Evolutionary conservation across 1,284 basidiomycete species (phyloP).

Genomic region (Pascua sp.): DNA sequence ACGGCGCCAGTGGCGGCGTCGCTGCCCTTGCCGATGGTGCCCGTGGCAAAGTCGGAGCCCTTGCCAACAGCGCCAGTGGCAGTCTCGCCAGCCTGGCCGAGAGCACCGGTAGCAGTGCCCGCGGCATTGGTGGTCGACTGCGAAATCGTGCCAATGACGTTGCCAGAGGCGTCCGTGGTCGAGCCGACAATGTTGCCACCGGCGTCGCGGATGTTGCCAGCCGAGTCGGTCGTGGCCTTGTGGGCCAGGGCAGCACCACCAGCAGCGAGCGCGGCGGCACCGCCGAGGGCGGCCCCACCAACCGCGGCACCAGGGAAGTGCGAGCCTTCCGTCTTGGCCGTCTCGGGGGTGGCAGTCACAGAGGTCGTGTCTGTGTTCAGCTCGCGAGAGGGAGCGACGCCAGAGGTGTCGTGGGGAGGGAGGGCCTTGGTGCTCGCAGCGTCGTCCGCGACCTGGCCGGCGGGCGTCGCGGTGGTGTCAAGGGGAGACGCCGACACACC

Average conservation of each 20-base stretch:
- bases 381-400: no score
- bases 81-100: not conserved
- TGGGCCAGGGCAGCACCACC: no score
- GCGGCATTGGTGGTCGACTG: not conserved
- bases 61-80: slow-evolving; percentile 2
- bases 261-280: not conserved
- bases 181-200: not conserved
- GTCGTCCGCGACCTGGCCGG: not conserved
- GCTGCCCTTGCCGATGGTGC: not conserved
- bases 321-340: no score
- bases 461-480: not conserved
- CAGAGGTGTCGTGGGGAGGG: no score
- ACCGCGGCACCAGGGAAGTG: no score
- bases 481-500: slow-evolving; percentile 23
- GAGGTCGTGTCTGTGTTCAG: no score
- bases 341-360: no score
- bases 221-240: no score
- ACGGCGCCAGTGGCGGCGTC: not conserved
- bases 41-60: slow-evolving; percentile 4
- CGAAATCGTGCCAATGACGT: not conserved
- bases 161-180: not conserved
- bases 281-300: no score
- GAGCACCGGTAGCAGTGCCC: not conserved
- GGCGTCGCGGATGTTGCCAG: not conserved
- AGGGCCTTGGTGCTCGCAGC: no score